phyloP scores from a whole-genome alignment of 1,284 basidiomycete genomes.

The Apiotrichum gracile region DNA sequence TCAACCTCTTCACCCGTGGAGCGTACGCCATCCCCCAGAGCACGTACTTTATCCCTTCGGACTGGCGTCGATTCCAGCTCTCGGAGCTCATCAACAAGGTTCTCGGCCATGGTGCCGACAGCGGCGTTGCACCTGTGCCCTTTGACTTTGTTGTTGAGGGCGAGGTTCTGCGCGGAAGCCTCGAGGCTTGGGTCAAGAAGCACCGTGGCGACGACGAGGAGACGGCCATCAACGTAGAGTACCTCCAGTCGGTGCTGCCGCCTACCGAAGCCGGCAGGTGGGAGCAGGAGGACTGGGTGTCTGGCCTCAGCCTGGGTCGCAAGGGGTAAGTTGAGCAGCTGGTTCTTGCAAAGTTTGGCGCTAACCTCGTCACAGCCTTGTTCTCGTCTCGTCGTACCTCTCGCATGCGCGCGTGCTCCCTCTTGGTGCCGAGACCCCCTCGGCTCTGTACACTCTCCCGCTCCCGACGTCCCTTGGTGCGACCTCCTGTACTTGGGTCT shows the following conservation, averaged over 20 bases:
- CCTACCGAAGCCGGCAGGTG: slow-evolving; percentile 74
- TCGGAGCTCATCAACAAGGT: slow-evolving; percentile 97
- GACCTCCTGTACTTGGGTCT: slow-evolving; percentile 63
- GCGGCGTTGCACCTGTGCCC: slow-evolving; percentile 61
- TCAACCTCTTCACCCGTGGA: slow-evolving; percentile 74
- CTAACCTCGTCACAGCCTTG: slow-evolving; percentile 51
- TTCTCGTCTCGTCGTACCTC: slow-evolving; percentile 76
- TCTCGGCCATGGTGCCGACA: slow-evolving; percentile 54
- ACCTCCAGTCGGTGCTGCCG: slow-evolving; percentile 85
- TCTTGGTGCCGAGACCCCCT: slow-evolving; percentile 18
- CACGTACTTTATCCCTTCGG: slow-evolving; percentile 87
- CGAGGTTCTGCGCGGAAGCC: slow-evolving; percentile 65
- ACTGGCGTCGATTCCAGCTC: slow-evolving; percentile 92
- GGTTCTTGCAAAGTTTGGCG: neutral
- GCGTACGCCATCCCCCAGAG: slow-evolving; percentile 76
- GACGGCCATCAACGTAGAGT: slow-evolving; percentile 86
- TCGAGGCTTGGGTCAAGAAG: slow-evolving; percentile 72
- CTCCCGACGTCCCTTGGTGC: slow-evolving; percentile 54
- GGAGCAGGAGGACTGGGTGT: slow-evolving; percentile 92
- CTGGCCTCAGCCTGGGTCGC: slow-evolving; percentile 65
- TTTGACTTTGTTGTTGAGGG: slow-evolving; percentile 91
- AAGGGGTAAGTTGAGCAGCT: slow-evolving; percentile 55
- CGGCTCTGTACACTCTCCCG: slow-evolving; percentile 38
- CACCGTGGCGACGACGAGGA: slow-evolving; percentile 63
- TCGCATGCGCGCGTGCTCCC: slow-evolving; percentile 69